Conservation (phyloP, 371 early-diverging fungal genomes). For the Actinomortierella ambigua region DNA sequence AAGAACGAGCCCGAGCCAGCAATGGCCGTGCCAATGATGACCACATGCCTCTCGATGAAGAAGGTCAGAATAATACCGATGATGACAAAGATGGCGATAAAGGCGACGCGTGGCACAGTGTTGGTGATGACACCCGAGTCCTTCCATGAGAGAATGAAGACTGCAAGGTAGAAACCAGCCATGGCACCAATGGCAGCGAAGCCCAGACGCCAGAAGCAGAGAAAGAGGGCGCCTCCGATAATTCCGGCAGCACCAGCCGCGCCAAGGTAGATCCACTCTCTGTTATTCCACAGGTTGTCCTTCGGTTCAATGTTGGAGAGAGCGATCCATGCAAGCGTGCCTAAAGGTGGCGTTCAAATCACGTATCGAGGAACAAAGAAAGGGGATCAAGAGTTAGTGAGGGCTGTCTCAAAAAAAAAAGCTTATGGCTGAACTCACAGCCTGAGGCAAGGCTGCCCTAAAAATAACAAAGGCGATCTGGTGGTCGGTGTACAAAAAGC, state of each 20-base stretch:
- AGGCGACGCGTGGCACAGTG: constrained; percentile 23
- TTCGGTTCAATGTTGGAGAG: constrained; percentile 53
- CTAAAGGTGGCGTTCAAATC: constrained; percentile 1
- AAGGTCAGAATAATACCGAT: constrained; percentile 55
- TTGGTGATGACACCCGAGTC: constrained; percentile 52
- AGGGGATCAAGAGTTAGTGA: not conserved
- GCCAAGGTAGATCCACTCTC: constrained; percentile 56
- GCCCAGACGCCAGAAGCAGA: constrained; percentile 63
- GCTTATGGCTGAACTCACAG: not conserved
- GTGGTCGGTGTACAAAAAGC: constrained; percentile 1
- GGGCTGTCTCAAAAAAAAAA: constrained; percentile 1
- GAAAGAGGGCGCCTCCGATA: constrained; percentile 54
- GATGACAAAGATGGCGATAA: constrained; percentile 38
- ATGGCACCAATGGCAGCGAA: constrained; percentile 62
- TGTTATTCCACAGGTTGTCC: constrained; percentile 53
- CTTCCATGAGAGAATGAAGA: constrained; percentile 63
- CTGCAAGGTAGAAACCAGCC: constrained; percentile 58
- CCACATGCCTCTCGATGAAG: constrained; percentile 55
- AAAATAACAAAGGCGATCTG: constrained; percentile 2
- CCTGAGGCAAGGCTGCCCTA: constrained; percentile 5
- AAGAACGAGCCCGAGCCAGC: constrained; percentile 64
- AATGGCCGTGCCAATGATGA: constrained; percentile 61
- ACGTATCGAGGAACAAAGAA: not conserved
- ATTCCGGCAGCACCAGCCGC: constrained; percentile 58
- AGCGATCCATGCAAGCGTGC: constrained; percentile 57